Percentiles rank a stretch among this genome's conserved stretches.
phyloP scores from a whole-genome alignment of 1,284 basidiomycete genomes.

The Cryptococcus sp. region DNA sequence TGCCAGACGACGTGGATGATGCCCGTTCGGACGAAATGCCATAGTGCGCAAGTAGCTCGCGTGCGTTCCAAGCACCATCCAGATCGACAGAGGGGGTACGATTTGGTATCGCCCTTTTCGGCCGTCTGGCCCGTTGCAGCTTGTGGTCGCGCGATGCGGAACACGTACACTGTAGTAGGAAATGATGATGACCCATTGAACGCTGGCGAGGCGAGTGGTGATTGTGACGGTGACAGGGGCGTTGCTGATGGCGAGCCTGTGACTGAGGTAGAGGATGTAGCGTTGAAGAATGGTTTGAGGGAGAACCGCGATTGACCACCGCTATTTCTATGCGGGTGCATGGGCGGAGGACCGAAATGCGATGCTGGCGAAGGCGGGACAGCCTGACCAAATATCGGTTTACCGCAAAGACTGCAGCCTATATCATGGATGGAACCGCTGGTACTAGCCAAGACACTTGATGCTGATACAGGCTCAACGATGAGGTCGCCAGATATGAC shows the following conservation, averaged over 20 bases:
- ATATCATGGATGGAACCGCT: conserved; percentile 36
- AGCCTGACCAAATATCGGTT: conserved; percentile 40
- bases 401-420: conserved; percentile 74
- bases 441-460: conserved; percentile 30
- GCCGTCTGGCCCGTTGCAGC: conserved; percentile 28
- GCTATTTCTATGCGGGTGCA: conserved; percentile 23
- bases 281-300: conserved; percentile 44
- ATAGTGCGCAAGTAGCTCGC: conserved; percentile 83
- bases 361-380: conserved; percentile 24
- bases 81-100: conserved; percentile 72
- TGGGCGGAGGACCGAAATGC: conserved; percentile 38
- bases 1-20: conserved; percentile 84
- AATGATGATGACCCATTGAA: conserved; percentile 8
- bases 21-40: conserved; percentile 81
- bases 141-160: conserved; percentile 46
- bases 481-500: conserved; percentile 84
- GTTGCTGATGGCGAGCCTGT: conserved; percentile 33
- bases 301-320: conserved; percentile 36
- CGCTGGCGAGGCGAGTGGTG: conserved; percentile 37
- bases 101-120: conserved; percentile 40
- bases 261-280: conserved; percentile 24
- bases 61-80: conserved; percentile 60
- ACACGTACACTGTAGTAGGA: conserved; percentile 49
- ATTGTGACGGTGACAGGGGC: conserved; percentile 26
- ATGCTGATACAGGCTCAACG: conserved; percentile 73